Evolutionary conservation across 179 eudicot species (phyloP).

Genomic region (Actinidia polygama): DNA sequence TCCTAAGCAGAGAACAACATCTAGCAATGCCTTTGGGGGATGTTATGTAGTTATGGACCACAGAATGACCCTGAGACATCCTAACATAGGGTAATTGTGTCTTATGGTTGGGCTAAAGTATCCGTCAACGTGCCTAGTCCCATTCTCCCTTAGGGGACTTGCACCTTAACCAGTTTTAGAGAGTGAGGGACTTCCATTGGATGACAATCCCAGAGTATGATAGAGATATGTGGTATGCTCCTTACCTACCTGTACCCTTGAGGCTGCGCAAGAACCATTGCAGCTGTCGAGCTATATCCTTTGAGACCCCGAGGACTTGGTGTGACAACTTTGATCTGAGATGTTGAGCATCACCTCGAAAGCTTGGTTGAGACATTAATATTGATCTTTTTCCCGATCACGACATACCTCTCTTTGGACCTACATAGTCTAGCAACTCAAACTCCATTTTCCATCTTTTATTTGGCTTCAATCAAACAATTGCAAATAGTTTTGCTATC

Average conservation of each 20-base stretch:
- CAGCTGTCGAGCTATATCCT: too few relatives aligned
- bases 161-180: background rate
- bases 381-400: background rate
- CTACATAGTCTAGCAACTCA: conserved; percentile 1
- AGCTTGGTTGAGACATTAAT: too few relatives aligned
- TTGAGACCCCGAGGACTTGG: too few relatives aligned
- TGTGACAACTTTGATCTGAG: too few relatives aligned
- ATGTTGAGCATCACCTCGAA: too few relatives aligned
- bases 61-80: background rate
- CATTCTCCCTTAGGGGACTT: background rate
- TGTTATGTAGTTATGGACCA: background rate
- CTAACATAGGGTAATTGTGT: background rate
- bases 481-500: background rate
- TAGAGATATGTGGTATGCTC: background rate
- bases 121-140: background rate
- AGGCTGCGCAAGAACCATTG: too few relatives aligned
- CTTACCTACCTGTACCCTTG: too few relatives aligned
- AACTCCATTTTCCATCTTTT: background rate
- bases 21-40: background rate
- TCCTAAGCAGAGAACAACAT: background rate
- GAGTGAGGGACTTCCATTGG: background rate
- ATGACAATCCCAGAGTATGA: background rate
- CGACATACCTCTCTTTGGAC: background rate
- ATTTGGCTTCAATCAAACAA: background rate
- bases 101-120: background rate